Conservation (phyloP, 768 basidiomycete genomes). For the Lactifluus piperatus region DNA sequence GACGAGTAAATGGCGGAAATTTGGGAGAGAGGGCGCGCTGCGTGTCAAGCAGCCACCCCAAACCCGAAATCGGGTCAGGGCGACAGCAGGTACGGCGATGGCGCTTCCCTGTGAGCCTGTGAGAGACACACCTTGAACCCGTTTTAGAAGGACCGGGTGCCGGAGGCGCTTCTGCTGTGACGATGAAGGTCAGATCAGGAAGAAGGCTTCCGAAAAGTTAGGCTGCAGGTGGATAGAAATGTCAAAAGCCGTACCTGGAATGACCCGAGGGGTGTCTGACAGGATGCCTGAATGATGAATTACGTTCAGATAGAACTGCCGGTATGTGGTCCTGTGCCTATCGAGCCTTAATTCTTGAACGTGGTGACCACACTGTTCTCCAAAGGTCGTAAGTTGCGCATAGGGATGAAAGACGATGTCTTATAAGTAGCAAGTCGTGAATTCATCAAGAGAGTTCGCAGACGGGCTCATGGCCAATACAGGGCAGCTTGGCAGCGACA, state of each 20-base stretch:
- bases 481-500: neutral
- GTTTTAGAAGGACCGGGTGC: neutral
- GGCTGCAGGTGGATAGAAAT: neutral
- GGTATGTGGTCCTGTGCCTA: neutral
- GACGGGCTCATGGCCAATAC: neutral
- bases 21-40: neutral
- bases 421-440: neutral
- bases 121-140: neutral
- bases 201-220: neutral
- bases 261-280: neutral
- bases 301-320: neutral
- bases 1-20: neutral
- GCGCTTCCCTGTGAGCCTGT: neutral
- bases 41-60: neutral
- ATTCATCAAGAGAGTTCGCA: neutral
- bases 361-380: neutral
- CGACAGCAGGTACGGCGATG: neutral
- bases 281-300: slow-evolving; percentile 4
- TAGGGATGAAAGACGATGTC: neutral
- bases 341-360: neutral
- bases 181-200: slow-evolving; percentile 1
- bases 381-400: neutral
- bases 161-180: neutral
- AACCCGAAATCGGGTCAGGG: neutral
- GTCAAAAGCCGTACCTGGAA: slow-evolving; percentile 3